Conservation (phyloP, 1,284 basidiomycete species). For the Ustilago loliicola region DNA sequence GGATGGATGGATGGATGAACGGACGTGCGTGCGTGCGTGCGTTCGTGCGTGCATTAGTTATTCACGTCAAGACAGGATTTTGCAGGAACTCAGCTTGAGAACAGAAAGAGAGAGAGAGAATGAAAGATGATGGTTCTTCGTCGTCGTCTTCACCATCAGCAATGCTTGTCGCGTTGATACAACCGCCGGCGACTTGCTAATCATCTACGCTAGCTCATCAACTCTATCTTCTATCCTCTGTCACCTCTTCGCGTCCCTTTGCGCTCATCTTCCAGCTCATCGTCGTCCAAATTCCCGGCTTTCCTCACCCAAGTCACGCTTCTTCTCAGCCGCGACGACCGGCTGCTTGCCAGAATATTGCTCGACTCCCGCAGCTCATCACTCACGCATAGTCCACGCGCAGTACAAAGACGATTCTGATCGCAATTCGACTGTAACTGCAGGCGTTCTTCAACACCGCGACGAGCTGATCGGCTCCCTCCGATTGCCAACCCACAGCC, state of each 20-base stretch:
- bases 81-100: neutral
- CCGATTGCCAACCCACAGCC: neutral
- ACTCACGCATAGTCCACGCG: too few species aligned
- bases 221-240: neutral
- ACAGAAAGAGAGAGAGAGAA: neutral
- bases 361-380: too few species aligned
- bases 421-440: neutral
- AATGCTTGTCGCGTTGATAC: neutral
- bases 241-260: neutral
- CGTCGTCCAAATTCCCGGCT: too few species aligned
- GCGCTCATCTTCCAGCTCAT: neutral
- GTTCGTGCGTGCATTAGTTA: too few species aligned
- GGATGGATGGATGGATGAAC: neutral
- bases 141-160: neutral
- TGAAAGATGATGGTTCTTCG: constrained; percentile 1
- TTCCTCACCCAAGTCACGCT: too few species aligned
- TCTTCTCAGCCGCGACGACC: too few species aligned
- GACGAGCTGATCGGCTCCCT: constrained; percentile 10
- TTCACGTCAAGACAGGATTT: neutral
- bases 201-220: neutral
- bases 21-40: constrained; percentile 5
- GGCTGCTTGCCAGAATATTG: too few species aligned
- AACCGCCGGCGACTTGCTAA: neutral
- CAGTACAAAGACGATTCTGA: neutral
- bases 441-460: neutral